Percentiles rank a stretch among this genome's conserved stretches.
Conservation (phyloP, 2,329 filamentous ascomycete species). For the Hypoxylon sp. region DNA sequence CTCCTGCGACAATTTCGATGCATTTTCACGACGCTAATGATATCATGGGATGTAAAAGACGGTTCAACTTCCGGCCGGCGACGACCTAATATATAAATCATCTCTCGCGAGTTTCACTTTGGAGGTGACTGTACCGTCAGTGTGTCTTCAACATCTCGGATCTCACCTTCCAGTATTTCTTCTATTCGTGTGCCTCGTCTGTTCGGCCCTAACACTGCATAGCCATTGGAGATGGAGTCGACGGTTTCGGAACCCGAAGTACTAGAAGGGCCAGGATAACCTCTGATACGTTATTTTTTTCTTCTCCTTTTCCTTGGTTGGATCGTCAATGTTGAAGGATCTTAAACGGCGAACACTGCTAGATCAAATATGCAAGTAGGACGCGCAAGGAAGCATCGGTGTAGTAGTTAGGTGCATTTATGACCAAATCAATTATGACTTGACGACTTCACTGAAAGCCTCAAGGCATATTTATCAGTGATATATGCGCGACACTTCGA, state of each 20-base stretch:
- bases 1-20: conserved; percentile 47
- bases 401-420: conserved; percentile 54
- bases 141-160: conserved; percentile 39
- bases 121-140: conserved; percentile 43
- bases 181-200: conserved; percentile 41
- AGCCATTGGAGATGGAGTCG: conserved; percentile 45
- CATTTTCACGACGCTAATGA: conserved; percentile 52
- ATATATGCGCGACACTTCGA: conserved; percentile 24
- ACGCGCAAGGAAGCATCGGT: conserved; percentile 47
- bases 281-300: conserved; percentile 40
- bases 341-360: conserved; percentile 41
- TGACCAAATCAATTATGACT: conserved; percentile 53
- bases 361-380: conserved; percentile 42
- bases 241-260: conserved; percentile 42
- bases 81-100: conserved; percentile 54
- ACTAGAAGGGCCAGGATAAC: conserved; percentile 44
- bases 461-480: conserved; percentile 7
- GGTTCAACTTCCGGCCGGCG: conserved; percentile 49
- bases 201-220: conserved; percentile 46
- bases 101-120: conserved; percentile 51
- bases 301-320: conserved; percentile 40
- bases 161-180: conserved; percentile 43
- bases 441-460: conserved; percentile 47
- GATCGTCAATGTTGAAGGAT: conserved; percentile 35
- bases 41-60: conserved; percentile 50